Evolutionary conservation across 2,329 filamentous ascomycete genomes (phyloP).

Genomic region (Emydomyces testavorans): DNA sequence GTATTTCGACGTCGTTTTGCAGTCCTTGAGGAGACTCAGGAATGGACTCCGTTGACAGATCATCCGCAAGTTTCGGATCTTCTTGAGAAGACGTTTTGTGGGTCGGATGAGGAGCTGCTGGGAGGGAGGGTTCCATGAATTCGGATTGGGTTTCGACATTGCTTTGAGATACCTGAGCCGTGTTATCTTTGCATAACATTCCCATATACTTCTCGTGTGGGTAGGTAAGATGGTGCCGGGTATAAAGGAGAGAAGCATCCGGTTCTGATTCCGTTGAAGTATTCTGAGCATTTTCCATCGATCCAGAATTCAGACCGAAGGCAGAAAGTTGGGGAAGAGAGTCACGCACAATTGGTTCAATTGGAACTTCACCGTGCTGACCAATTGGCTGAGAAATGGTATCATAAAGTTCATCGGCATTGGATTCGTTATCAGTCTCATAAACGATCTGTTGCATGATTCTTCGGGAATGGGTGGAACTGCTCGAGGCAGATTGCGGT

Average conservation of each 20-base stretch:
- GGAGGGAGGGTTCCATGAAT: conserved; percentile 2
- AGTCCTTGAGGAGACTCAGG: conserved; percentile 31
- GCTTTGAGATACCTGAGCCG: background rate
- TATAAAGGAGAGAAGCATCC: conserved; percentile 11
- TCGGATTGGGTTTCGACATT: conserved; percentile 6
- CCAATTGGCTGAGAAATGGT: conserved; percentile 13
- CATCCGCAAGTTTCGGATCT: conserved; percentile 17
- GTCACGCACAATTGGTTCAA: background rate
- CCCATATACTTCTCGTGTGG: conserved; percentile 9
- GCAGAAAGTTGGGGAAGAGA: background rate
- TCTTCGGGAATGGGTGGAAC: background rate
- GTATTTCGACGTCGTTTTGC: background rate
- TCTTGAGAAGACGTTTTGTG: conserved; percentile 14
- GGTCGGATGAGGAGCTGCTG: background rate
- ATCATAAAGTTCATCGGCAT: conserved; percentile 24
- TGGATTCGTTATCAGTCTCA: conserved; percentile 34
- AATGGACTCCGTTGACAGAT: conserved; percentile 26
- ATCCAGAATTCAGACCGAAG: background rate
- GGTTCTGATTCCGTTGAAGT: background rate
- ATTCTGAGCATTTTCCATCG: background rate
- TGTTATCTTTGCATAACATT: background rate
- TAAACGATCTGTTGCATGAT: conserved; percentile 24
- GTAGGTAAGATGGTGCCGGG: conserved; percentile 10
- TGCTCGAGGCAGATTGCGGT: background rate
- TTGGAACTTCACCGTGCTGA: background rate